phyloP scores from a whole-genome alignment of 805 yeast species.

The Metschnikowia kunwiensis region DNA sequence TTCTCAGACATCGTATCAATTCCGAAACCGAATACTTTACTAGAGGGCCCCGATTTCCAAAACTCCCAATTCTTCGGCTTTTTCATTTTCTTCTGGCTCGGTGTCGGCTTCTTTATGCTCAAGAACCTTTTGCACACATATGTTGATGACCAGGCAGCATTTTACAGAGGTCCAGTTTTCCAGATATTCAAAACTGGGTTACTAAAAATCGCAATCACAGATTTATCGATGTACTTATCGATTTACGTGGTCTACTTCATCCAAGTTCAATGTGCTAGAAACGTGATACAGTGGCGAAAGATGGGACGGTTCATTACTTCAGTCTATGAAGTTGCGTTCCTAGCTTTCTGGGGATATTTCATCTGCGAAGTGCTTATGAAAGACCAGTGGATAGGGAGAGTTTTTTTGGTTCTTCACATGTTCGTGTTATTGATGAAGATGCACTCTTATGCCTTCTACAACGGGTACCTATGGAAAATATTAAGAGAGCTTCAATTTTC shows the following conservation, averaged over 20 bases:
- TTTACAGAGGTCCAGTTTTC: slow-evolving; percentile 54
- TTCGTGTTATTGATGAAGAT: slow-evolving; percentile 89
- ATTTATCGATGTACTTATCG: slow-evolving; percentile 67
- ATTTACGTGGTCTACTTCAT: slow-evolving; percentile 58
- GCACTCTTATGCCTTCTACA: slow-evolving; percentile 90
- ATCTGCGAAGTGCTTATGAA: slow-evolving; percentile 46
- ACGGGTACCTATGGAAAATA: slow-evolving; percentile 81
- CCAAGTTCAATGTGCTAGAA: slow-evolving; percentile 51
- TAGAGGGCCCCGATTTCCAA: slow-evolving; percentile 48
- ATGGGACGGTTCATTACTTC: slow-evolving; percentile 65
- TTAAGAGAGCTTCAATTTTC: slow-evolving; percentile 53
- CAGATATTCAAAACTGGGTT: slow-evolving; percentile 58
- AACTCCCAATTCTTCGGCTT: slow-evolving; percentile 68
- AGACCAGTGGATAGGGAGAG: slow-evolving; percentile 88
- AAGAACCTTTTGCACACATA: slow-evolving; percentile 55
- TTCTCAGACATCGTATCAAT: slow-evolving; percentile 12
- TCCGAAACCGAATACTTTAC: slow-evolving; percentile 39
- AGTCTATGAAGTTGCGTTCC: slow-evolving; percentile 49
- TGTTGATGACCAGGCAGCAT: slow-evolving; percentile 38
- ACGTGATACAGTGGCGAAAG: slow-evolving; percentile 54
- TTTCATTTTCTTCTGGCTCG: slow-evolving; percentile 76
- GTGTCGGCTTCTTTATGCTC: slow-evolving; percentile 52
- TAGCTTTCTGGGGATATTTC: slow-evolving; percentile 52
- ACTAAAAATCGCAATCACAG: slow-evolving; percentile 67
- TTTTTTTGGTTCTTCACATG: slow-evolving; percentile 79